phyloP scores from a whole-genome alignment of 208 protist genomes.

The Crithidia bombi region DNA sequence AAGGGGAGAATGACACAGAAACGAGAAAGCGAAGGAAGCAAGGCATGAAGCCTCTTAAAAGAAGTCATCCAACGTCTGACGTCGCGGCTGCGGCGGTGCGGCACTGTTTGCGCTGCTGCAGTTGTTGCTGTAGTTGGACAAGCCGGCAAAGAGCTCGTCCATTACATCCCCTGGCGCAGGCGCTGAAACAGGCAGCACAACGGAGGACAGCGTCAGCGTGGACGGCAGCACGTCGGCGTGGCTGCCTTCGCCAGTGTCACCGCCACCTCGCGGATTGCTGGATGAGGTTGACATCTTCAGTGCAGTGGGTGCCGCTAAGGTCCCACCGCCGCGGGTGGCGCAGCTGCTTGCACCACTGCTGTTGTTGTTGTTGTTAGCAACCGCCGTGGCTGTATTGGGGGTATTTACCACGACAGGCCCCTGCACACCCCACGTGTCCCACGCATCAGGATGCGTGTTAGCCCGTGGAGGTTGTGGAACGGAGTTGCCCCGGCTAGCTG shows the following conservation, averaged over 20 bases:
- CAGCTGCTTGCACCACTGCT: background rate
- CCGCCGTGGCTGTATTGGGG: slow-evolving; percentile 1
- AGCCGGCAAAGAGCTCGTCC: slow-evolving; percentile 45
- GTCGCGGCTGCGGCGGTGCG: background rate
- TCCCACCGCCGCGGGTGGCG: too few species aligned
- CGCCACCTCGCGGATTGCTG: too few species aligned
- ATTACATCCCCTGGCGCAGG: slow-evolving; percentile 39
- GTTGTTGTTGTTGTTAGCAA: background rate
- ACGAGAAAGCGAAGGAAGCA: background rate
- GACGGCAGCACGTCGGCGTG: too few species aligned
- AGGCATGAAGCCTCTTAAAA: slow-evolving; percentile 23
- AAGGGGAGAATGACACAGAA: background rate
- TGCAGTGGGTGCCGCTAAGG: too few species aligned
- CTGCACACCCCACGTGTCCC: slow-evolving; percentile 32
- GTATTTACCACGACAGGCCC: slow-evolving; percentile 15
- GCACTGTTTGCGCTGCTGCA: background rate
- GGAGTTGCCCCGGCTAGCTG: background rate
- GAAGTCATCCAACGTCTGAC: slow-evolving; percentile 45
- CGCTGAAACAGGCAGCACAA: background rate
- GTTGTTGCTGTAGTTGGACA: slow-evolving; percentile 11
- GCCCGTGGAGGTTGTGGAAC: background rate
- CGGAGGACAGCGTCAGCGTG: background rate
- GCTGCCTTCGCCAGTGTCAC: too few species aligned
- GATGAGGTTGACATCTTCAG: too few species aligned
- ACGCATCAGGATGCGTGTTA: slow-evolving; percentile 4